A percentile compares a stretch with the other conserved stretches of the same genome.
Conservation (phyloP, 768 basidiomycete genomes). For the Termitomyces sp. region DNA sequence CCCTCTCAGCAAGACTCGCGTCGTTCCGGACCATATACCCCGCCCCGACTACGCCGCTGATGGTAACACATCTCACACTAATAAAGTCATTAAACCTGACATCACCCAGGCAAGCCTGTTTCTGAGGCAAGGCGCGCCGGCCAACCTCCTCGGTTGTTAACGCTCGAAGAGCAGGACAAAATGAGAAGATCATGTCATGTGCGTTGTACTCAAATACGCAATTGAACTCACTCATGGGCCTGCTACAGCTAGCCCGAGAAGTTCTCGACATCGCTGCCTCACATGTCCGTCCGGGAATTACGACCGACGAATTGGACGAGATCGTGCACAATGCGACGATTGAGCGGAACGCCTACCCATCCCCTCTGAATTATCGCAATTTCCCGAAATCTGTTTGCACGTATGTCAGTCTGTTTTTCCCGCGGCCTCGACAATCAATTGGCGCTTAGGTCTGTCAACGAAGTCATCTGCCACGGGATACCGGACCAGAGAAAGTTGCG, state of each 20-base stretch:
- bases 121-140: conserved; percentile 54
- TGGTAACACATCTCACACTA: conserved; percentile 26
- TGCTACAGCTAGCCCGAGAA: conserved; percentile 72
- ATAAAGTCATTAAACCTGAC: conserved; percentile 4
- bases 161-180: conserved; percentile 73
- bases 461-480: conserved; percentile 96
- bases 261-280: conserved; percentile 92
- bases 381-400: conserved; percentile 98
- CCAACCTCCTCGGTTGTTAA: conserved; percentile 61
- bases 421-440: background rate
- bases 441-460: conserved; percentile 73
- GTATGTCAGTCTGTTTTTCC: conserved; percentile 38
- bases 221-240: background rate
- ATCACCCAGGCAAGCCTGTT: conserved; percentile 45
- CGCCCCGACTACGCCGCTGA: conserved; percentile 82
- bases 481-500: conserved; percentile 78
- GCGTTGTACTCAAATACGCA: conserved; percentile 22
- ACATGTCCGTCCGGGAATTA: conserved; percentile 82
- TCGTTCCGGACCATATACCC: conserved; percentile 77
- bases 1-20: conserved; percentile 75
- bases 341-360: conserved; percentile 89
- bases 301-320: conserved; percentile 92
- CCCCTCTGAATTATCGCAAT: conserved; percentile 83
- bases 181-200: conserved; percentile 88
- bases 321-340: conserved; percentile 91